Base-by-base conservation (phyloP, 441 rosid species). In the Biscutella laevigata region DNA sequence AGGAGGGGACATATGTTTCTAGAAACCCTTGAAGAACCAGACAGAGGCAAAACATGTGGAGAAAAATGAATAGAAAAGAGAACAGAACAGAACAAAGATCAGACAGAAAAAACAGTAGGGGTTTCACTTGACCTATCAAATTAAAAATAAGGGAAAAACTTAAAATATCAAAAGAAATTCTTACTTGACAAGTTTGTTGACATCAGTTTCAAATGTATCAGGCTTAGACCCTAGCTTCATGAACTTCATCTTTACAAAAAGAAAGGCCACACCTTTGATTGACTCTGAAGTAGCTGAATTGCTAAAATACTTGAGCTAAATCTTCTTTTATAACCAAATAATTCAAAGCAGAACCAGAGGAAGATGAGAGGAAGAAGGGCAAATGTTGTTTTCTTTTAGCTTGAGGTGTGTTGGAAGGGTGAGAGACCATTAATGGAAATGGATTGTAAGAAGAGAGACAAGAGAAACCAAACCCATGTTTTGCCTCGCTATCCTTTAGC, bases 161-260 rank as follows among this genome's bases (percentile, higher is more conserved):
- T 10, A 53, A 57, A 40, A 48, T 16, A 47, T 22, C 19, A 42
- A 30, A 37, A 52, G n/a, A 58, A n/a, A n/a, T 26, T 37, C 74
- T 71, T 55, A 88, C 98, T 83, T 79, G 71, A 68, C 44, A 57
- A 70, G 68, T 75, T 80, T 80, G 34, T 84, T n/a, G n/a, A n/a
- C 98, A 46, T 86, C 89, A 67, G 87, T 74, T 62, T 76, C 86
- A 63, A 91, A 82, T 12, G 80, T 68, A 78, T 91, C 98, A 69
- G 96, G 96, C 81, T 85, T 91, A 37, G 84, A 85, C 27, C 98
- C 98, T 67, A 91, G 62, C 82, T 91, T 91, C 98, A 91, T 88
- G 64, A 78, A 83, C 96, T 88, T 91, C 98, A 91, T 91, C 37
- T 68, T 72, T 25, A 42, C 28, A 54, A 55, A 7, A 24, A 27